phyloP scores from a whole-genome alignment of 192 early-diverging fungal genomes.

The Linnemannia zychae region DNA sequence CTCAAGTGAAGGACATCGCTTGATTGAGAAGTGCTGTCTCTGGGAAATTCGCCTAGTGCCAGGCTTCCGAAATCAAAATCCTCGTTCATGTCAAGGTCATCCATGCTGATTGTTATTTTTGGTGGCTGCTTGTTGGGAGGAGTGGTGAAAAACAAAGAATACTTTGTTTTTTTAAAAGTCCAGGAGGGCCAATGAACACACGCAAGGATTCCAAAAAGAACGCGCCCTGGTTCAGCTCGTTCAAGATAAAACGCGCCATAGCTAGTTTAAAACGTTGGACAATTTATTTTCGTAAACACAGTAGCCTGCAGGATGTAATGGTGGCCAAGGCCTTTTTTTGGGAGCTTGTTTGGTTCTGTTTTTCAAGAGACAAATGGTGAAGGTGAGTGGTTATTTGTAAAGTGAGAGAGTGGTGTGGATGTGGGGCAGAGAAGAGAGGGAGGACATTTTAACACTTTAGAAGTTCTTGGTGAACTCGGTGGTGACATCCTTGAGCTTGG shows the following conservation, averaged over 20 bases:
- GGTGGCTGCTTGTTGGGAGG: not conserved
- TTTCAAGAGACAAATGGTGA: constrained; percentile 6
- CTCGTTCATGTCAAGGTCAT: constrained; percentile 39
- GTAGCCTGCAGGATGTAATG: not conserved
- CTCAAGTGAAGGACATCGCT: not conserved
- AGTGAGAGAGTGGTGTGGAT: constrained; percentile 9
- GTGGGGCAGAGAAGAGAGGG: constrained; percentile 2
- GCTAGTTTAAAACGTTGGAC: not conserved
- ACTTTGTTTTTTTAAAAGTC: not conserved
- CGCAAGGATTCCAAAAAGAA: too few species aligned
- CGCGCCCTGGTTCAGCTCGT: too few species aligned
- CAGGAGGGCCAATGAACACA: not conserved
- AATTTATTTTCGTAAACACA: constrained; percentile 6
- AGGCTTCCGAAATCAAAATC: constrained; percentile 40
- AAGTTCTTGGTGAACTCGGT: constrained; percentile 86
- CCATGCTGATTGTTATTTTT: constrained; percentile 14
- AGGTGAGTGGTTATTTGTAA: not conserved
- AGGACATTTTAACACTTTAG: constrained; percentile 50
- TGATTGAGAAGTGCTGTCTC: not conserved
- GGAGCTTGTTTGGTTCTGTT: not conserved
- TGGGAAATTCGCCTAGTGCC: constrained; percentile 22
- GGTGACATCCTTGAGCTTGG: constrained; percentile 92
- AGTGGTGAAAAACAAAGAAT: not conserved
- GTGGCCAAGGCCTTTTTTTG: constrained; percentile 8
- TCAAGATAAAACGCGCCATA: not conserved